phyloP scores from a whole-genome alignment of 2,329 filamentous ascomycete species.

The Corinectria fuckeliana region DNA sequence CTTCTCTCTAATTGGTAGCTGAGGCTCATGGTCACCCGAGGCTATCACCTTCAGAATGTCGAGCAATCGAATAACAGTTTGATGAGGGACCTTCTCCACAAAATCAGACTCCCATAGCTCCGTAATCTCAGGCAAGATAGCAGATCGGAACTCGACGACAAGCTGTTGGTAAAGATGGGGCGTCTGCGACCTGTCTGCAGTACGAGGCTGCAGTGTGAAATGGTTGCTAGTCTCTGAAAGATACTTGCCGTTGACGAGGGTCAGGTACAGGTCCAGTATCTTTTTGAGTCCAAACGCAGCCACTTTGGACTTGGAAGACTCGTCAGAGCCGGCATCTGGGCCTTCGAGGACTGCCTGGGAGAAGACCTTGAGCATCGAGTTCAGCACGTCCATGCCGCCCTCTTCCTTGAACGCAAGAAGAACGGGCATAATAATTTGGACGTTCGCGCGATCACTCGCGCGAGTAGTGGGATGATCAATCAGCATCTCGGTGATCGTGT shows the following conservation, averaged over 20 bases:
- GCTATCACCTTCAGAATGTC: constrained; percentile 83
- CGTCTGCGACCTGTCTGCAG: constrained; percentile 49
- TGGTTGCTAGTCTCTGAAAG: constrained; percentile 76
- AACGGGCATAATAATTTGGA: constrained; percentile 74
- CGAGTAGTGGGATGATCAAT: constrained; percentile 65
- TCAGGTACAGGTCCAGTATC: constrained; percentile 80
- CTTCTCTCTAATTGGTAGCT: constrained; percentile 68
- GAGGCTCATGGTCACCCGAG: constrained; percentile 75
- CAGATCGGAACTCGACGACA: constrained; percentile 82
- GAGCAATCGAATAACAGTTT: constrained; percentile 79
- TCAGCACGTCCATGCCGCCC: constrained; percentile 76
- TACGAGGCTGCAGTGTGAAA: constrained; percentile 52
- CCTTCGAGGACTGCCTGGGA: constrained; percentile 40
- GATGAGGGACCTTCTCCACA: constrained; percentile 79
- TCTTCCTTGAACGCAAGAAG: constrained; percentile 86
- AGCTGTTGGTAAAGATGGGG: constrained; percentile 70
- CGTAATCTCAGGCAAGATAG: constrained; percentile 76
- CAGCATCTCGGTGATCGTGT: constrained; percentile 78
- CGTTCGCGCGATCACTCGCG: constrained; percentile 55
- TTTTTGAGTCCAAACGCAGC: constrained; percentile 73
- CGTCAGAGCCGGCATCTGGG: constrained; percentile 52
- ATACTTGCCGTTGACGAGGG: constrained; percentile 78
- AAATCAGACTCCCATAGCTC: constrained; percentile 86
- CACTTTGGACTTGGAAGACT: constrained; percentile 54
- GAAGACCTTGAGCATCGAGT: constrained; percentile 74